Evolutionary conservation across 352 stramenopile species (phyloP).

Genomic region (Lagenidium giganteum): DNA sequence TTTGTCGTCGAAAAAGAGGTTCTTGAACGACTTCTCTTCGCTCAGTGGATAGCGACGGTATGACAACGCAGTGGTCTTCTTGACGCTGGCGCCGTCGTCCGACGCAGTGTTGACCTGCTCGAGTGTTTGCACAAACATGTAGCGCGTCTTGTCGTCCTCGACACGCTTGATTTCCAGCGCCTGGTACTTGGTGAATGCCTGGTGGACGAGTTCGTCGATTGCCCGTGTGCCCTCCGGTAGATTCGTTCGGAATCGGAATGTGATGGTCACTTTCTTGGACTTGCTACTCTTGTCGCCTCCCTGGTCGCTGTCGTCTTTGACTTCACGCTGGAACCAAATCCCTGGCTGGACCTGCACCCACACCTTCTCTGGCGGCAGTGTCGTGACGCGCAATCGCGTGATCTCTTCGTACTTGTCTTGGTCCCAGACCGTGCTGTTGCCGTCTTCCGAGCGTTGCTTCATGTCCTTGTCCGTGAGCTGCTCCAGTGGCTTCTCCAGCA

Average conservation of each 20-base stretch:
- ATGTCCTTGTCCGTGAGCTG: too few relatives aligned
- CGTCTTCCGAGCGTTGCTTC: too few relatives aligned
- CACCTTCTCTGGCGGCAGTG: slow-evolving; percentile 11
- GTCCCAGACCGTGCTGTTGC: too few relatives aligned
- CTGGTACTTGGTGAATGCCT: slow-evolving; percentile 20
- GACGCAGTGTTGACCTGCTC: neutral
- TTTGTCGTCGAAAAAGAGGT: slow-evolving; percentile 64
- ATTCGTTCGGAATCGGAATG: slow-evolving; percentile 9
- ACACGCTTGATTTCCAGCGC: slow-evolving; percentile 3
- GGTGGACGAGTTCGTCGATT: slow-evolving; percentile 18
- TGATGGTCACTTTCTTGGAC: neutral
- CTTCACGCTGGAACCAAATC: slow-evolving; percentile 13
- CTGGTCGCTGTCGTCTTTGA: too few relatives aligned
- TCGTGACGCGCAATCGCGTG: slow-evolving; percentile 8
- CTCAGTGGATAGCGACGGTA: slow-evolving; percentile 53
- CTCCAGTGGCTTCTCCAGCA: too few relatives aligned
- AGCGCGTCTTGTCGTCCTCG: slow-evolving; percentile 18
- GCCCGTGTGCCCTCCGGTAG: slow-evolving; percentile 6
- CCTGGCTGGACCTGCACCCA: slow-evolving; percentile 15
- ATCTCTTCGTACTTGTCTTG: slow-evolving; percentile 11
- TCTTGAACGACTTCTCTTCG: slow-evolving; percentile 67
- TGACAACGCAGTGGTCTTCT: too few relatives aligned
- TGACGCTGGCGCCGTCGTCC: too few relatives aligned
- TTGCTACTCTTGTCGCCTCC: neutral
- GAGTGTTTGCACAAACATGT: slow-evolving; percentile 23